phyloP scores from a whole-genome alignment of 140 eudicot genomes.

The Ambrosia hybrid region DNA sequence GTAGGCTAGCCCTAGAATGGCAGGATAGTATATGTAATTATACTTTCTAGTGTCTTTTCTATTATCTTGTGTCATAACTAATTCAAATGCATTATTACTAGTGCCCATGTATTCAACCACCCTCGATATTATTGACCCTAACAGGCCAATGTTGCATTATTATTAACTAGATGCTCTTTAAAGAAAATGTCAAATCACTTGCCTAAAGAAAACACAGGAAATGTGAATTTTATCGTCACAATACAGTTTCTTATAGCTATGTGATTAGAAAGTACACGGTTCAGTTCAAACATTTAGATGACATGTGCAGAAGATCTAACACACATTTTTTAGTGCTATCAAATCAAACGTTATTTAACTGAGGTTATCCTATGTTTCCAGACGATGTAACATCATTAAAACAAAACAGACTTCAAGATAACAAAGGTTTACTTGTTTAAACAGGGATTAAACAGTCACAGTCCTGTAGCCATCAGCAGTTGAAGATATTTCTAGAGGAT shows the following conservation, averaged over 20 bases:
- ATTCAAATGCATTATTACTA: too few species aligned
- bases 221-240: neutral
- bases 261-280: too few species aligned
- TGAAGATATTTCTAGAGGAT: constrained; percentile 16
- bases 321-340: neutral
- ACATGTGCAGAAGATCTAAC: neutral
- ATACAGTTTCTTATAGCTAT: too few species aligned
- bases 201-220: neutral
- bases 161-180: too few species aligned
- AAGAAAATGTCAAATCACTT: too few species aligned
- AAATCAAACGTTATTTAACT: neutral
- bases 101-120: too few species aligned
- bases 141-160: too few species aligned
- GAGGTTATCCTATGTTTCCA: neutral
- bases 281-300: neutral
- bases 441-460: constrained; percentile 8
- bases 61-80: too few species aligned
- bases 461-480: neutral
- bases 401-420: neutral
- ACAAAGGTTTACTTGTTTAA: constrained; percentile 1
- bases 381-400: constrained; percentile 4
- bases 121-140: too few species aligned
- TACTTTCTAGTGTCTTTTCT: neutral
- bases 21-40: neutral
- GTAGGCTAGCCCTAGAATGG: too few species aligned